Evolutionary conservation across 2,329 filamentous ascomycete genomes (phyloP).

Genomic region (Capronia epimyces): DNA sequence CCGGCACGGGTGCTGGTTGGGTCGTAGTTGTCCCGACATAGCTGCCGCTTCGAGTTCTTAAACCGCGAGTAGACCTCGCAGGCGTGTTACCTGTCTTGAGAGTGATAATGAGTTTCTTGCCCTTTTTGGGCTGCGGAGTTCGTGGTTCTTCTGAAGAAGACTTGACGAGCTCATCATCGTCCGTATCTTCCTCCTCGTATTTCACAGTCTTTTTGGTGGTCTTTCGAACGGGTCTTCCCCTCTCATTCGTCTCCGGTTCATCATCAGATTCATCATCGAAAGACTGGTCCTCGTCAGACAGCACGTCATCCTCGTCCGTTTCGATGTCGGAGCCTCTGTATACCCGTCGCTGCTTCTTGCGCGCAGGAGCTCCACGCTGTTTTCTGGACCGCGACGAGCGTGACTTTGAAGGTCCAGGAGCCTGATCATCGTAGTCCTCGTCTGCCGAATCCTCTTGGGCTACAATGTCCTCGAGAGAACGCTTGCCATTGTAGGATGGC

Average conservation of each 20-base stretch:
- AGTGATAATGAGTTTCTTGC: slow-evolving; percentile 27
- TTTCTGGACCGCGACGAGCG: slow-evolving; percentile 34
- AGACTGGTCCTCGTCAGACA: slow-evolving; percentile 41
- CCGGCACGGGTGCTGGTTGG: slow-evolving; percentile 30
- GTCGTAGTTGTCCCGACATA: slow-evolving; percentile 28
- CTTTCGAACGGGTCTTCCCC: slow-evolving; percentile 52
- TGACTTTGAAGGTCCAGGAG: slow-evolving; percentile 32
- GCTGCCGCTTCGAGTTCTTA: slow-evolving; percentile 33
- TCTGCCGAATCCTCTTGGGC: slow-evolving; percentile 43
- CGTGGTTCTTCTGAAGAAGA: slow-evolving; percentile 27
- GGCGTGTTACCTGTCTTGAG: slow-evolving; percentile 26
- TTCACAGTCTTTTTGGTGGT: slow-evolving; percentile 51
- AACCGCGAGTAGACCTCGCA: slow-evolving; percentile 27
- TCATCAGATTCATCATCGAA: slow-evolving; percentile 42
- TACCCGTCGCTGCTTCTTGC: slow-evolving; percentile 36
- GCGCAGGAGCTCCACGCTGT: slow-evolving; percentile 32
- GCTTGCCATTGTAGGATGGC: slow-evolving; percentile 31
- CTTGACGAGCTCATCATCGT: slow-evolving; percentile 27
- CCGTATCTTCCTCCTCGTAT: slow-evolving; percentile 51
- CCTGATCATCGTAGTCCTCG: slow-evolving; percentile 41
- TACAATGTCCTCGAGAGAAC: slow-evolving; percentile 40
- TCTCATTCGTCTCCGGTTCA: slow-evolving; percentile 50
- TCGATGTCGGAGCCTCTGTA: slow-evolving; percentile 38
- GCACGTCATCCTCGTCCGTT: slow-evolving; percentile 43
- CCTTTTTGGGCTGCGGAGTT: slow-evolving; percentile 32